These are phyloP conservation scores for Fusarium scirpi DNA, from an alignment of 2,329 filamentous ascomycete species.

Conservation along the genomic window DNA sequence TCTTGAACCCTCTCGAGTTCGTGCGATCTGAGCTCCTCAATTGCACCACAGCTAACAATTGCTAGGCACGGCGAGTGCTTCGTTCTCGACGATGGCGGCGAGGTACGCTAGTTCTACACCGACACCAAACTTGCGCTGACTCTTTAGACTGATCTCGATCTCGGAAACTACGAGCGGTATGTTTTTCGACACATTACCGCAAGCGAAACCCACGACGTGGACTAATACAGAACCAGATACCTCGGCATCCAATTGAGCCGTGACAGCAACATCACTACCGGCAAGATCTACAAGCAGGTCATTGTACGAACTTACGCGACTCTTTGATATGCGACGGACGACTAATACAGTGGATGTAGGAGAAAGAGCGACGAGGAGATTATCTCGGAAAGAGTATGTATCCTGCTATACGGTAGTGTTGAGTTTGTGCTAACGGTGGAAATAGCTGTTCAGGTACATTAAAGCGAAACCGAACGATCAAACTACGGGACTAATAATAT, in stretches of 20 bases:
- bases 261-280: conserved; percentile 97
- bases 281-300: conserved; percentile 93
- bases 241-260: conserved; percentile 83
- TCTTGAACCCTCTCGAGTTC: conserved; percentile 50
- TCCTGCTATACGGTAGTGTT: neutral
- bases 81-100: conserved; percentile 77
- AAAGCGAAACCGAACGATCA: neutral
- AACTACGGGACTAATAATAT: neutral
- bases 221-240: conserved; percentile 59
- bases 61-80: conserved; percentile 88
- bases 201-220: neutral
- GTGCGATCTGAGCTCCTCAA: conserved; percentile 6
- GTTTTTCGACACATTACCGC: neutral
- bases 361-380: conserved; percentile 73
- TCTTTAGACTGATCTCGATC: conserved; percentile 62
- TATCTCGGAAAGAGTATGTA: conserved; percentile 33
- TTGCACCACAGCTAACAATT: conserved; percentile 8
- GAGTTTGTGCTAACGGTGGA: conserved; percentile 5
- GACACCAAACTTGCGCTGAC: conserved; percentile 9
- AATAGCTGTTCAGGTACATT: conserved; percentile 30
- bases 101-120: conserved; percentile 20
- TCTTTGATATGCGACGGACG: neutral
- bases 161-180: conserved; percentile 68
- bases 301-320: conserved; percentile 66
- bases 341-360: conserved; percentile 46